phyloP scores from a whole-genome alignment of 2,329 filamentous ascomycete species.

The Calycina marina region DNA sequence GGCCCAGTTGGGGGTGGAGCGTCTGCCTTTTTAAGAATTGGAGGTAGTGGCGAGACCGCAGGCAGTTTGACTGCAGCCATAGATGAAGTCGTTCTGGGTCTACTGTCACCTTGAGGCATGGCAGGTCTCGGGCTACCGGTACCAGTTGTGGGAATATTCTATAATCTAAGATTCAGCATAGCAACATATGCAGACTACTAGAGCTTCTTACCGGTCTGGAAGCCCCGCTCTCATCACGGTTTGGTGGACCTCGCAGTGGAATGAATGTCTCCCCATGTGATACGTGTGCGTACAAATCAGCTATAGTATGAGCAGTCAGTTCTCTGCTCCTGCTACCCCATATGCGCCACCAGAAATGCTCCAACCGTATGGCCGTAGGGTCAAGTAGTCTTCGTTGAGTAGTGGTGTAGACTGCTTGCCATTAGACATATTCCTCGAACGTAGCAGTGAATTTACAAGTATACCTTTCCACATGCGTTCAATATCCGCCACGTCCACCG shows the following conservation, averaged over 20 bases:
- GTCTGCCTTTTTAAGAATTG: constrained; percentile 45
- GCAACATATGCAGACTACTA: constrained; percentile 2
- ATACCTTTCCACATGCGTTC: constrained; percentile 42
- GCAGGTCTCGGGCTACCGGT: constrained; percentile 15
- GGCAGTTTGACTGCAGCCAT: not conserved
- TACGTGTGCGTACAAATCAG: constrained; percentile 41
- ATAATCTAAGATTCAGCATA: constrained; percentile 15
- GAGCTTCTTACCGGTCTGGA: constrained; percentile 29
- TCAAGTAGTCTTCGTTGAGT: constrained; percentile 43
- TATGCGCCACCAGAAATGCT: constrained; percentile 54
- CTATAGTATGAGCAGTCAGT: constrained; percentile 37
- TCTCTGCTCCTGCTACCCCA: constrained; percentile 36
- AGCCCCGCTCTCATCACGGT: constrained; percentile 32
- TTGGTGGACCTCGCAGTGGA: constrained; percentile 36
- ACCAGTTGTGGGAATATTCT: constrained; percentile 8
- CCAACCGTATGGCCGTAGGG: constrained; percentile 45
- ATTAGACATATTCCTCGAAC: constrained; percentile 6
- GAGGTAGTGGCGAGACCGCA: constrained; percentile 26
- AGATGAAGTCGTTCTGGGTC: constrained; percentile 12
- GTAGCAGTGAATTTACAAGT: constrained; percentile 2
- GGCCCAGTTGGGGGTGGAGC: constrained; percentile 37
- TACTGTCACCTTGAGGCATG: constrained; percentile 5
- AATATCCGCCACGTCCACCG: constrained; percentile 33
- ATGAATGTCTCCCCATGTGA: constrained; percentile 42
- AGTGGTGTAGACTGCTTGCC: constrained; percentile 39